Evolutionary conservation across 768 basidiomycete species (phyloP).

Genomic region (Psilocybe subaeruginosa): DNA sequence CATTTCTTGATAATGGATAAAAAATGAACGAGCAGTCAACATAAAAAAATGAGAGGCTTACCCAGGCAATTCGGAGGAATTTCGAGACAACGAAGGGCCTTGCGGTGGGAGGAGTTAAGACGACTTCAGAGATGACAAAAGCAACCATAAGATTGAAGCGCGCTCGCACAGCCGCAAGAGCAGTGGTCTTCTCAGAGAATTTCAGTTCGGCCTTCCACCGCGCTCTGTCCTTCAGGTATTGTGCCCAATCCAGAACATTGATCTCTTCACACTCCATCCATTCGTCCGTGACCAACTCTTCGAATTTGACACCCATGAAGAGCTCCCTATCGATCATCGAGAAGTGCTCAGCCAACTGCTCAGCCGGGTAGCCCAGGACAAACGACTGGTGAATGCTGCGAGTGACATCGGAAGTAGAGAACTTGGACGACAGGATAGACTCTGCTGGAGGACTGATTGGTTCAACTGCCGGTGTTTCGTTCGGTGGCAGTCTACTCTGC

Average conservation of each 20-base stretch:
- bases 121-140: constrained; percentile 81
- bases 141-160: constrained; percentile 86
- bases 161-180: constrained; percentile 73
- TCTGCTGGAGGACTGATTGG: constrained; percentile 17
- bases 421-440: constrained; percentile 34
- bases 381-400: constrained; percentile 67
- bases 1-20: constrained; percentile 61
- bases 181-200: constrained; percentile 64
- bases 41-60: constrained; percentile 37
- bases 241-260: constrained; percentile 81
- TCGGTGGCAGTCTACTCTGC: constrained; percentile 53
- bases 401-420: constrained; percentile 37
- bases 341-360: constrained; percentile 74
- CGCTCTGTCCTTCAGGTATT: constrained; percentile 77
- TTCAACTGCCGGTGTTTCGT: constrained; percentile 23
- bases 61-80: constrained; percentile 87
- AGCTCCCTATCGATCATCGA: constrained; percentile 88
- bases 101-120: constrained; percentile 69
- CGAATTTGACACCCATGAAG: constrained; percentile 83
- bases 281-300: constrained; percentile 80
- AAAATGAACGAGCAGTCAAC: neutral
- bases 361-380: constrained; percentile 64
- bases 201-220: constrained; percentile 66
- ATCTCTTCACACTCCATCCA: constrained; percentile 67
- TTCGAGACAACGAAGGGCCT: constrained; percentile 70